These are phyloP conservation scores for Solioccasus polychromus DNA, from an alignment of 768 basidiomycete genomes.

Conservation along the genomic window DNA sequence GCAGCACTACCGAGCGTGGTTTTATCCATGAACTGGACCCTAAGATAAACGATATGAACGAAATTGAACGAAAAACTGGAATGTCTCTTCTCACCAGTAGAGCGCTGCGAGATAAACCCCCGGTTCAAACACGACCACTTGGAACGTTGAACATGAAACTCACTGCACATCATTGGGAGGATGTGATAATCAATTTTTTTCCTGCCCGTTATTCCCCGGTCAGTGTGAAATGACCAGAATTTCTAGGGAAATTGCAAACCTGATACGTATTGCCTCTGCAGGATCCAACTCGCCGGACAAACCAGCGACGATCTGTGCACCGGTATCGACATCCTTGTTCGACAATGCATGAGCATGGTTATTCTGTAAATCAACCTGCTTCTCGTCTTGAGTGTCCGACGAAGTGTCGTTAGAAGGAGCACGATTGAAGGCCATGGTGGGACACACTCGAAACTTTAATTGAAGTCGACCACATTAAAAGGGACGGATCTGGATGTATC, in stretches of 20 bases:
- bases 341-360: conserved; percentile 29
- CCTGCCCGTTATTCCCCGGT: conserved; percentile 21
- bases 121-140: background rate
- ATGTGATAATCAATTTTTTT: conserved; percentile 68
- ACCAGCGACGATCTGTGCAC: conserved; percentile 53
- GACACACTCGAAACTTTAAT: too few relatives aligned
- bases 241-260: conserved; percentile 32
- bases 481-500: too few relatives aligned
- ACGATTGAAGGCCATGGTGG: background rate
- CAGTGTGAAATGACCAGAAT: background rate
- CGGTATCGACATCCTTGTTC: conserved; percentile 56
- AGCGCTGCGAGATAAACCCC: conserved; percentile 37
- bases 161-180: conserved; percentile 70
- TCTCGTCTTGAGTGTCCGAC: conserved; percentile 13
- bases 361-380: conserved; percentile 3
- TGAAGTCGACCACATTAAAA: too few relatives aligned
- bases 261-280: conserved; percentile 47
- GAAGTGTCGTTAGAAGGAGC: conserved; percentile 9
- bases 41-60: conserved; percentile 14
- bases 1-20: conserved; percentile 65
- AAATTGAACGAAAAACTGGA: background rate
- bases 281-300: conserved; percentile 45
- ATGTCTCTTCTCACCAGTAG: conserved; percentile 42
- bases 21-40: conserved; percentile 82
- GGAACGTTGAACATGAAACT: conserved; percentile 25